Conservation (phyloP, 345 rosid species). For the Adansonia digitata region DNA sequence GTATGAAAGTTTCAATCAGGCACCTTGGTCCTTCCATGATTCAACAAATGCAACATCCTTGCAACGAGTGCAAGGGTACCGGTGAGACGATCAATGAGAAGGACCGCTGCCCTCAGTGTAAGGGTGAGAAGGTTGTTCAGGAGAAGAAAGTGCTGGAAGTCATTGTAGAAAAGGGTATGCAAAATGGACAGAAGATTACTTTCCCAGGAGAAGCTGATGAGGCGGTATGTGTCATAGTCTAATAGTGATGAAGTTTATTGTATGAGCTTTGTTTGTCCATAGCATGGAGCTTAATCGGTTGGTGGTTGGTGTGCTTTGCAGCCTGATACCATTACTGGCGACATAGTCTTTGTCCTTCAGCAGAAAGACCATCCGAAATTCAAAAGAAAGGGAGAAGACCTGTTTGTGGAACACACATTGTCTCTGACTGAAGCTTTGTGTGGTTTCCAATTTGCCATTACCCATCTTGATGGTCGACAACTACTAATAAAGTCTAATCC, state of each 20-base stretch:
- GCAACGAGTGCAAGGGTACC: constrained; percentile 82
- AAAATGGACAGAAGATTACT: constrained; percentile 71
- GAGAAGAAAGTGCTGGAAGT: constrained; percentile 88
- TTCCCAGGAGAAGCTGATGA: constrained; percentile 93
- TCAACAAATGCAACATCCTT: constrained; percentile 61
- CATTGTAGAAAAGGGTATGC: constrained; percentile 86
- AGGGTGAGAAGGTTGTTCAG: constrained; percentile 69
- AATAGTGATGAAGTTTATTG: neutral
- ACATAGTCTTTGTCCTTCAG: constrained; percentile 75
- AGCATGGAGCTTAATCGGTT: neutral
- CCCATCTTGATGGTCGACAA: constrained; percentile 76
- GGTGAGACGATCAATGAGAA: constrained; percentile 72
- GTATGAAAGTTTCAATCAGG: neutral
- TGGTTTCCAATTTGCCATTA: constrained; percentile 72
- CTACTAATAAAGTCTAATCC: constrained; percentile 80
- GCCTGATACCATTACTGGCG: constrained; percentile 91
- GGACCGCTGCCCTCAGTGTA: constrained; percentile 72
- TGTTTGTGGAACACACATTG: constrained; percentile 66
- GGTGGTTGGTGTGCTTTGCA: constrained; percentile 28
- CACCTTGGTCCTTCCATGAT: neutral
- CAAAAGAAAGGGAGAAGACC: constrained; percentile 81
- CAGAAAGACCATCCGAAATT: constrained; percentile 83
- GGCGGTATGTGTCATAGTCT: constrained; percentile 39
- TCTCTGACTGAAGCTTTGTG: constrained; percentile 84
- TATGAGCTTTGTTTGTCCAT: neutral